These are phyloP conservation scores for Psidium friedrichsthalianum DNA, from an alignment of 345 rosid species.

Conservation along the genomic window DNA sequence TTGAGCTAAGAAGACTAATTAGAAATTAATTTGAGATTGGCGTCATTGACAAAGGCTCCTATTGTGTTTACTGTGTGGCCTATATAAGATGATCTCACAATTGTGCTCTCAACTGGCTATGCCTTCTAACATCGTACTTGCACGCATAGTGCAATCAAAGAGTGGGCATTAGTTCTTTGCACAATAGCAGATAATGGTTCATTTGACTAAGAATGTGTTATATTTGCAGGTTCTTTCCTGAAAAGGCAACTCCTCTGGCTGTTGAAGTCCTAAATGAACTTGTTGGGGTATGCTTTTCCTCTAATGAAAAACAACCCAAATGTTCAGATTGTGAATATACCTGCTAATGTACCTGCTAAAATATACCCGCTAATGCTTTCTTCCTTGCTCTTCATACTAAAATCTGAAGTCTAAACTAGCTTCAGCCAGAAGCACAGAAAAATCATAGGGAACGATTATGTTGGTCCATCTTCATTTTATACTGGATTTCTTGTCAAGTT, in stretches of 20 bases:
- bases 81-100: neutral
- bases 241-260: slow-evolving; percentile 63
- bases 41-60: neutral
- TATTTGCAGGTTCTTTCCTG: slow-evolving; percentile 72
- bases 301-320: neutral
- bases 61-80: neutral
- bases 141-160: neutral
- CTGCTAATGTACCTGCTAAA: neutral
- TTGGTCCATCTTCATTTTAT: neutral
- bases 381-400: neutral
- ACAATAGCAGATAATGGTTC: neutral
- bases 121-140: neutral
- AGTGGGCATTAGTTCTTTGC: neutral
- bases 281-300: slow-evolving; percentile 38
- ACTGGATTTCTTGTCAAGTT: neutral
- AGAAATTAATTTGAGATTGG: neutral
- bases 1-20: neutral
- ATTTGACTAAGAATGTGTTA: slow-evolving; percentile 3
- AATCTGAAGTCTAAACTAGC: neutral
- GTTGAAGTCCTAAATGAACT: slow-evolving; percentile 47
- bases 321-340: neutral
- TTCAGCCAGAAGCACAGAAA: neutral
- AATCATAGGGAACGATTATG: neutral
- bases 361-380: neutral
- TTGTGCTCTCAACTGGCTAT: neutral